A percentile compares a stretch with the other conserved stretches of the same genome.
These are phyloP conservation scores for Tricholoma matsutake DNA, from an alignment of 768 basidiomycete species.

Conservation along the genomic window DNA sequence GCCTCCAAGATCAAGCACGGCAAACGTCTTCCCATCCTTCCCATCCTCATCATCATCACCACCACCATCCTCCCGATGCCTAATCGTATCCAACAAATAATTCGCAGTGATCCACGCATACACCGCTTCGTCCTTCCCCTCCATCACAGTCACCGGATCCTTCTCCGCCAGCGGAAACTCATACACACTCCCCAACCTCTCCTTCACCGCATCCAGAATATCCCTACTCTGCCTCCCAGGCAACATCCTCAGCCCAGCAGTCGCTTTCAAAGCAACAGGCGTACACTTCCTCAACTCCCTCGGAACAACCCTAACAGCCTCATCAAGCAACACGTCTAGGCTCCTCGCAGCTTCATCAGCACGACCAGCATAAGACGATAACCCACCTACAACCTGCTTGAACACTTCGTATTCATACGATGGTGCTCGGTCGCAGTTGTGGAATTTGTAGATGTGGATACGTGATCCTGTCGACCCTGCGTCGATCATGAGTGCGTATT, in stretches of 20 bases:
- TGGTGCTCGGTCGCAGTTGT: slow-evolving; percentile 78
- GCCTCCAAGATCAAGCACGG: slow-evolving; percentile 94
- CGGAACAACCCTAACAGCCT: slow-evolving; percentile 80
- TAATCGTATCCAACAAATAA: slow-evolving; percentile 79
- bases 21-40: slow-evolving; percentile 41
- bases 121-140: slow-evolving; percentile 94
- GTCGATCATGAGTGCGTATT: slow-evolving; percentile 97
- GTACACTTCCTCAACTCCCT: slow-evolving; percentile 65
- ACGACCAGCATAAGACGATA: slow-evolving; percentile 58
- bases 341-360: slow-evolving; percentile 74
- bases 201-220: slow-evolving; percentile 74
- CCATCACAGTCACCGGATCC: slow-evolving; percentile 85
- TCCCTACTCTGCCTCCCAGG: slow-evolving; percentile 57
- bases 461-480: slow-evolving; percentile 97
- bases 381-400: slow-evolving; percentile 74
- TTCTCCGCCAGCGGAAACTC: slow-evolving; percentile 57
- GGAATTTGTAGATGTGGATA: slow-evolving; percentile 98
- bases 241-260: slow-evolving; percentile 77
- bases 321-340: slow-evolving; percentile 75
- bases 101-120: slow-evolving; percentile 99
- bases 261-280: slow-evolving; percentile 90
- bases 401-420: slow-evolving; percentile 93
- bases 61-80: slow-evolving; percentile 48
- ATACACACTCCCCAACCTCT: slow-evolving; percentile 52
- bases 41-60: no score